Percentiles rank a stretch among this genome's conserved stretches.
Evolutionary conservation across 1,284 basidiomycete genomes (phyloP).

Genomic region (Xerocomus cyaneibrunnescens): DNA sequence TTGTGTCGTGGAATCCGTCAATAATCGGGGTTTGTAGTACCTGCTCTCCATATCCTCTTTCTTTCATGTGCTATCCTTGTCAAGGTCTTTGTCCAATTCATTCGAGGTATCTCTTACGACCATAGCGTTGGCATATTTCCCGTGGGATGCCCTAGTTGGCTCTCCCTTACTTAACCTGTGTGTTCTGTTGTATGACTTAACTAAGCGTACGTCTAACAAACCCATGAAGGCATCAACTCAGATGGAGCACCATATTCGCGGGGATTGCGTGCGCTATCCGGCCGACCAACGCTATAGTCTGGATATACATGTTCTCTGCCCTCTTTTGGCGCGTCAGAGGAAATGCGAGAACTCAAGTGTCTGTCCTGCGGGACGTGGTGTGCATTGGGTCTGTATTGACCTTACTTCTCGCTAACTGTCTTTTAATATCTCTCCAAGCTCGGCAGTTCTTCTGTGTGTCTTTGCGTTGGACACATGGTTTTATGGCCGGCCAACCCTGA

Average conservation of each 20-base stretch:
- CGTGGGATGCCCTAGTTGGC: slow-evolving; percentile 51
- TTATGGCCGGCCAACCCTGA: slow-evolving; percentile 68
- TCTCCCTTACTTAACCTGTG: slow-evolving; percentile 24
- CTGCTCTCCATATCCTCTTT: slow-evolving; percentile 83
- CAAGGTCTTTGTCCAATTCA: slow-evolving; percentile 91
- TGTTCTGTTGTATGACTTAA: slow-evolving; percentile 3
- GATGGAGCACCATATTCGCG: slow-evolving; percentile 53
- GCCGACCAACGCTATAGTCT: slow-evolving; percentile 86
- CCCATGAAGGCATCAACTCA: slow-evolving; percentile 32
- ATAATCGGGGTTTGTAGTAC: slow-evolving; percentile 47
- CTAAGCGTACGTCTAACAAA: slow-evolving; percentile 9
- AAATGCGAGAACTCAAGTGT: slow-evolving; percentile 31
- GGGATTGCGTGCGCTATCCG: slow-evolving; percentile 79
- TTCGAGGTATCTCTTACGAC: slow-evolving; percentile 86
- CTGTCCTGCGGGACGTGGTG: slow-evolving; percentile 40
- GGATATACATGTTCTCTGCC: slow-evolving; percentile 66
- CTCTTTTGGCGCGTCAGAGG: slow-evolving; percentile 51
- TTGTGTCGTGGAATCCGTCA: neutral
- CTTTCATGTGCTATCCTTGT: slow-evolving; percentile 83
- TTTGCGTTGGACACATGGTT: slow-evolving; percentile 66
- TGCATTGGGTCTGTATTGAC: slow-evolving; percentile 46
- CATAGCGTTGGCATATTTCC: slow-evolving; percentile 79
- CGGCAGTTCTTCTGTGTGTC: slow-evolving; percentile 37
- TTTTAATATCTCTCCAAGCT: slow-evolving; percentile 18
- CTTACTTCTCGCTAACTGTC: neutral